A percentile compares a stretch with the other conserved stretches of the same genome.
These are phyloP conservation scores for Coemansia sp. DNA, from an alignment of 192 early-diverging fungal genomes.

Conservation along the genomic window DNA sequence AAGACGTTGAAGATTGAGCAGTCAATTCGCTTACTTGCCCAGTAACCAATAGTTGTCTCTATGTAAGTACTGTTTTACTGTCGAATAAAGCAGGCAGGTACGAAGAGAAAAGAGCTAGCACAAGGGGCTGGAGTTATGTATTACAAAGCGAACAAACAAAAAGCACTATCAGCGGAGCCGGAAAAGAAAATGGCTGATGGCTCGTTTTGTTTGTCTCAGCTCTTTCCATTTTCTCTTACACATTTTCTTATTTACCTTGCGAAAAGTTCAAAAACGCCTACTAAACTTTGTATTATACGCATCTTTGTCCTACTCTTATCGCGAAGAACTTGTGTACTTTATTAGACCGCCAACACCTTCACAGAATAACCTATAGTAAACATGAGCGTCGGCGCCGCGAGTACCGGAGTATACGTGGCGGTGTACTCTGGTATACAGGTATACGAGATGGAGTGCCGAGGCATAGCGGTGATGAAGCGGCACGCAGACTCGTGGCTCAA, in stretches of 20 bases:
- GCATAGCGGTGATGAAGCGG: conserved; percentile 76
- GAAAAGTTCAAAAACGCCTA: too few species aligned
- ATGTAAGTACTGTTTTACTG: neutral
- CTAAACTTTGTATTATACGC: neutral
- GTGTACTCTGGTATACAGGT: conserved; percentile 95
- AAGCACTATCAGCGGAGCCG: neutral
- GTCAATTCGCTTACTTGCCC: neutral
- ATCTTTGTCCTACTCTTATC: neutral
- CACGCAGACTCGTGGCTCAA: conserved; percentile 90
- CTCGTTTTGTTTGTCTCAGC: too few species aligned
- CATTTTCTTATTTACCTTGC: too few species aligned
- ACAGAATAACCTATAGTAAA: neutral
- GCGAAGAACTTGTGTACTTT: neutral
- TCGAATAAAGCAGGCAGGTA: neutral
- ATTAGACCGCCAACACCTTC: neutral
- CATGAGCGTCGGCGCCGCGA: conserved; percentile 21
- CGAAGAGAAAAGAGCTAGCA: neutral
- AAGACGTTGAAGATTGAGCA: neutral
- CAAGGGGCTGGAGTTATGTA: neutral
- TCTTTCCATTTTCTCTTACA: too few species aligned
- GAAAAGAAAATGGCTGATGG: too few species aligned
- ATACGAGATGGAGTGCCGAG: conserved; percentile 88
- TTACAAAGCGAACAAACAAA: neutral
- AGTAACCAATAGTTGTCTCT: neutral
- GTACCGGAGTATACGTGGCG: conserved; percentile 72